Conservation (phyloP, 768 basidiomycete genomes). For the Trametes maxima region DNA sequence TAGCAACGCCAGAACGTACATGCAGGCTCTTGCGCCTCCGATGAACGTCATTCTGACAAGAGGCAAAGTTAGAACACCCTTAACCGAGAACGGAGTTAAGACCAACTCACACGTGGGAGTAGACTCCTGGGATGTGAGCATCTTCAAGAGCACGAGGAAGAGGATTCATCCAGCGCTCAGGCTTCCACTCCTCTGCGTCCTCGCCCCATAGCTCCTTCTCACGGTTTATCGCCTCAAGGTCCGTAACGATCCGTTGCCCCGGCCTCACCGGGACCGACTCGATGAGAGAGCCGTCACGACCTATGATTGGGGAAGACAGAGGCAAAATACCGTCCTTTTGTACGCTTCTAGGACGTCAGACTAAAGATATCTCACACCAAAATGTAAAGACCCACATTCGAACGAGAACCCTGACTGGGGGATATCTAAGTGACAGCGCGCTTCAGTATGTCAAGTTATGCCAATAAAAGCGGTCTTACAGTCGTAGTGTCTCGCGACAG, state of each 20-base stretch:
- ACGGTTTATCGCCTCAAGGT: constrained; percentile 48
- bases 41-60: constrained; percentile 28
- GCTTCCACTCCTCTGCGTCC: constrained; percentile 47
- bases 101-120: constrained; percentile 16
- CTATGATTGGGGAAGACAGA: constrained; percentile 47
- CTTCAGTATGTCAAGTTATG: background rate
- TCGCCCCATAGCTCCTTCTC: constrained; percentile 46
- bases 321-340: constrained; percentile 55
- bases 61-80: background rate
- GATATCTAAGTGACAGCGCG: background rate
- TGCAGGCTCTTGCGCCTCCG: constrained; percentile 27
- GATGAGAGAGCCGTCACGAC: constrained; percentile 40
- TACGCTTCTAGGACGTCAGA: constrained; percentile 2
- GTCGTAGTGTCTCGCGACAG: background rate
- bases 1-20: constrained; percentile 12
- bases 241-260: constrained; percentile 44
- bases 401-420: background rate
- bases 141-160: constrained; percentile 9
- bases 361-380: background rate
- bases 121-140: constrained; percentile 16
- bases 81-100: too few relatives aligned
- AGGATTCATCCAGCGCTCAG: constrained; percentile 31
- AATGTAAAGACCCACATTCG: background rate
- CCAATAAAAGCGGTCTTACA: background rate
- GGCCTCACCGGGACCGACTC: constrained; percentile 45